Evolutionary conservation across 768 basidiomycete genomes (phyloP), one percentile per base, ranked within the genome.

Genomic region (Clavaria fumosa): DNA sequence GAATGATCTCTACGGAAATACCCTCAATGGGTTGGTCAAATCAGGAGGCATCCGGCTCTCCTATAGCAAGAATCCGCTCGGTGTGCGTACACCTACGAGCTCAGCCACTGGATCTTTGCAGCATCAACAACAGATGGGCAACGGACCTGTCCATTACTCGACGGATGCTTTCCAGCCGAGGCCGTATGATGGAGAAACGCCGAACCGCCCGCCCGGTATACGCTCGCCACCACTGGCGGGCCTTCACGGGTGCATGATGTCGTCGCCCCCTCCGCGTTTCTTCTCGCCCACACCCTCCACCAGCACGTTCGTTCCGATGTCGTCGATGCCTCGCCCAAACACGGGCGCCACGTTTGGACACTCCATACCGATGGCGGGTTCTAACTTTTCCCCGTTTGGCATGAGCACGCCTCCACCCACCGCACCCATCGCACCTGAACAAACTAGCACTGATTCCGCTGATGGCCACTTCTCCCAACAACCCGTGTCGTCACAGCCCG

Each of bases 21-120:
- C 75, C n/a, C 65, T 99, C 28, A 74, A 76, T 42, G 91, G 93
- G 5, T 61, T 91, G 19, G 82, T 99, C 53, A 96, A 95, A 60
- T 85, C 88, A 43, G 82, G 79, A 28, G 85, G 88, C n/a, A 96
- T 99, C 43, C 78, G 95, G 27, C 61, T 99, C 38, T 95, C 90
- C 5, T 99, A 93, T 59, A 93, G 89, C 60, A 96, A 95, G 70
- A 95, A 97, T 54, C 90, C 91, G 5, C 69, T 97, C n/a, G 91
- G 91, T 32, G 81, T 86, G 35, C 78, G 83, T 34, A 83, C 81
- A 5, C 78, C 82, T 7, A 81, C 77, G 10, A 76, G 72, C 47
- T 65, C 67, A 15, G 56, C 56, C 18, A 56, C 49, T 24, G 62
- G 61, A 14, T 49, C 59, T 21, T 50, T 59, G 5, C 41, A 66